A percentile compares a stretch with the other conserved stretches of the same genome.
phyloP scores from a whole-genome alignment of 768 basidiomycete genomes.

The Nidularia pulvinata region DNA sequence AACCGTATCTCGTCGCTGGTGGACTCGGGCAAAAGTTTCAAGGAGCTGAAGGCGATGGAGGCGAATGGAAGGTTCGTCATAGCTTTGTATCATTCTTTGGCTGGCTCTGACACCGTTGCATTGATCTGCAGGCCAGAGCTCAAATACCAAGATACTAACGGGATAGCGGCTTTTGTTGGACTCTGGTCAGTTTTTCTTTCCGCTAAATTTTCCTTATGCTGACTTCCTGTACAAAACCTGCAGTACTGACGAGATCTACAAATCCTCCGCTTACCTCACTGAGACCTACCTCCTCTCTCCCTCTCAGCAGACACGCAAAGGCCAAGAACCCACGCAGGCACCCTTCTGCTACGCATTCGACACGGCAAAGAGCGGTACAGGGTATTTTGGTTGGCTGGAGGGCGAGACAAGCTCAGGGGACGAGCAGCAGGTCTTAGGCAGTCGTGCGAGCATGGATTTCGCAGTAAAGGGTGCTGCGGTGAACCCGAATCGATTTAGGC shows the following conservation, averaged over 20 bases:
- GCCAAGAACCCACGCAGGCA: constrained; percentile 46
- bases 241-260: constrained; percentile 78
- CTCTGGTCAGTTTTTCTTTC: constrained; percentile 46
- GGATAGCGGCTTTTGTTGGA: constrained; percentile 70
- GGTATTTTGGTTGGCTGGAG: constrained; percentile 79
- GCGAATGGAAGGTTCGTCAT: constrained; percentile 35
- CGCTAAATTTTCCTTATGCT: neutral
- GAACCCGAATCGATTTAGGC: constrained; percentile 48
- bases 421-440: neutral
- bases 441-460: neutral
- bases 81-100: neutral
- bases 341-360: constrained; percentile 78
- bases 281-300: constrained; percentile 55
- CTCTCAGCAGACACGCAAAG: constrained; percentile 26
- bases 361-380: constrained; percentile 26
- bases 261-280: constrained; percentile 74
- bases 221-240: neutral
- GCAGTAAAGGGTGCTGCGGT: neutral
- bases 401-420: constrained; percentile 28
- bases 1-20: constrained; percentile 71
- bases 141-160: constrained; percentile 69
- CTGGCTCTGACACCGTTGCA: neutral
- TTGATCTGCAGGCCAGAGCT: constrained; percentile 42
- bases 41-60: constrained; percentile 38
- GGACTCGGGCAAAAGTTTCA: constrained; percentile 62